Evolutionary conservation across 1,284 basidiomycete species (phyloP).

Genomic region (Leccinum griseonigrum): DNA sequence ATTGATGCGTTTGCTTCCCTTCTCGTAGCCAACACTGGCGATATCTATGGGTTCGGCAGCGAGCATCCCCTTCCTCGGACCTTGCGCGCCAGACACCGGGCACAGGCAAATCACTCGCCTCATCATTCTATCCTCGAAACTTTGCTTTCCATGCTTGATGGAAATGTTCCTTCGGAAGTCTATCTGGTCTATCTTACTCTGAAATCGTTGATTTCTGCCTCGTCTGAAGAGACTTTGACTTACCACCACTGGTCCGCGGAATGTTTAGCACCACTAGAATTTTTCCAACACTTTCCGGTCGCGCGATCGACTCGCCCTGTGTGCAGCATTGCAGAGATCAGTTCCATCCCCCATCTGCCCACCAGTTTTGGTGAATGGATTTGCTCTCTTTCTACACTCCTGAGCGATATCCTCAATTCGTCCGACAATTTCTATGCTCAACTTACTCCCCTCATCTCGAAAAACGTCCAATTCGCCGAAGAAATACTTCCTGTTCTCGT

Average conservation of each 20-base stretch:
- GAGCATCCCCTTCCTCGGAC: slow-evolving; percentile 42
- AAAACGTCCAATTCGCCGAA: slow-evolving; percentile 59
- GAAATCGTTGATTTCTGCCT: slow-evolving; percentile 51
- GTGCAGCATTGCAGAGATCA: slow-evolving; percentile 39
- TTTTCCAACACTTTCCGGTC: slow-evolving; percentile 47
- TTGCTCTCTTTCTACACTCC: slow-evolving; percentile 51
- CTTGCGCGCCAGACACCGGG: slow-evolving; percentile 40
- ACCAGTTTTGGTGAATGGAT: slow-evolving; percentile 68
- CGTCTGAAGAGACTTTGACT: slow-evolving; percentile 35
- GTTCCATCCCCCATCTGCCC: slow-evolving; percentile 40
- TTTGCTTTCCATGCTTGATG: slow-evolving; percentile 59
- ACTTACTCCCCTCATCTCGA: slow-evolving; percentile 55
- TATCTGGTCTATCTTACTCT: slow-evolving; percentile 64
- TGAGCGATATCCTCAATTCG: slow-evolving; percentile 58
- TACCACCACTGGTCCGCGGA: slow-evolving; percentile 41
- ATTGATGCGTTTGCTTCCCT: slow-evolving; percentile 74
- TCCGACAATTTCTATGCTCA: slow-evolving; percentile 69
- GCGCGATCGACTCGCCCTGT: slow-evolving; percentile 28
- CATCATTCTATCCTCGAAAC: slow-evolving; percentile 52
- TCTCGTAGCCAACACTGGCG: slow-evolving; percentile 57
- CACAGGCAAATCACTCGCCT: slow-evolving; percentile 28
- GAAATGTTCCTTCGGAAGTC: slow-evolving; percentile 46
- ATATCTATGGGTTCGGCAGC: slow-evolving; percentile 56
- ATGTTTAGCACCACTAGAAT: slow-evolving; percentile 48
- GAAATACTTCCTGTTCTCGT: slow-evolving; percentile 75